Evolutionary conservation across 306 rosid genomes (phyloP), one percentile per base, ranked within the genome.

Genomic region (Cicer chorassanicum): DNA sequence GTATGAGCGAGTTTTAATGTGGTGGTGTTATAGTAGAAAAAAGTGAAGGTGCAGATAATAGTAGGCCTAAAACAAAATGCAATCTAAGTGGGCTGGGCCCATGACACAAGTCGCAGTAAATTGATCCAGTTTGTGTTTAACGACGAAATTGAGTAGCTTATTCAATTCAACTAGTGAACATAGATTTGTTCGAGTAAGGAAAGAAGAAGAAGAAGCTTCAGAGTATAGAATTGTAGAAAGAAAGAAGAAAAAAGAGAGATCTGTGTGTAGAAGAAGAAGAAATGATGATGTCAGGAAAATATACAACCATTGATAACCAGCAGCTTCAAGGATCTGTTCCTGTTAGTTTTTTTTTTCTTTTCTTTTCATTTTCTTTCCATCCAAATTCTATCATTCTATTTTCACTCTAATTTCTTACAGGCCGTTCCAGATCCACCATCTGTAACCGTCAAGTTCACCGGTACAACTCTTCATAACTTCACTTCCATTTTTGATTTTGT

Each of bases 211-310:
- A 29, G 36, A 29, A 29, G 1, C 36, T 29, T 29, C 5, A 29
- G 36, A 29, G 0, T 29, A 29, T 29, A 29, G 36, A 4, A 29
- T 29, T 29, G 75, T 16, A 11, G 39, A 39, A 13, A 19, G 5
- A 70, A 51, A 14, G 1, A 10, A 70, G 12, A 6, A 6, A 7
- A 36, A 44, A 53, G 11, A 18, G 4, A 19, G 70, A 65, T 65
- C 70, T 43, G 70, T 16, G 16, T 66, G 74, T 21, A 15, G 73
- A 46, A 38, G 51, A 2, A 16, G 73, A 24, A 16, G 65, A 1
- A 36, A 89, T 84, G 83, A 93, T 93, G 98, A 93, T 93, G 98
- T 78, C 97, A 8, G 98, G 98, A 46, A 88, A 86, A 10, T 93
- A 91, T n/a, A 87, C 94, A 2, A 64, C 87, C 49, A 74, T 93